These are phyloP conservation scores for Malus hybrid DNA, from an alignment of 331 rosid species.

Conservation along the genomic window DNA sequence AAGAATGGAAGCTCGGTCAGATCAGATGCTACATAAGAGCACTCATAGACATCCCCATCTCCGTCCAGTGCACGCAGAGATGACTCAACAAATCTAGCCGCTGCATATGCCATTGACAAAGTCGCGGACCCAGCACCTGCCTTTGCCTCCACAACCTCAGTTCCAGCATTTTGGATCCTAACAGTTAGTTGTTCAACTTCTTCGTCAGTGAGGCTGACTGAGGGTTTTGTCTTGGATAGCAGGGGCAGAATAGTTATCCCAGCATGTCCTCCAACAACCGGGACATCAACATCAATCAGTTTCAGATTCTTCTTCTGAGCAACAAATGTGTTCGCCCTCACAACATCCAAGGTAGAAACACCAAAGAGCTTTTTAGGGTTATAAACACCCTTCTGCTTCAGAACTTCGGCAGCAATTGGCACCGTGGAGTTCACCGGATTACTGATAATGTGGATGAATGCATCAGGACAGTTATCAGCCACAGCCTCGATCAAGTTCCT, in stretches of 20 bases:
- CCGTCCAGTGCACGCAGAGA: conserved; percentile 96
- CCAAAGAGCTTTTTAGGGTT: conserved; percentile 85
- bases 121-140: conserved; percentile 98
- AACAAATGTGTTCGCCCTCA: conserved; percentile 87
- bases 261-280: conserved; percentile 84
- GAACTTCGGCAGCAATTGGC: conserved; percentile 79
- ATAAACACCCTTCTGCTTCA: conserved; percentile 77
- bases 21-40: conserved; percentile 72
- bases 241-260: conserved; percentile 88
- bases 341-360: conserved; percentile 83
- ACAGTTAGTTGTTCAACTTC: conserved; percentile 62
- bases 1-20: conserved; percentile 88
- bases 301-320: conserved; percentile 76
- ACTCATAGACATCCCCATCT: conserved; percentile 90
- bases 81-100: conserved; percentile 93
- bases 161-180: conserved; percentile 84
- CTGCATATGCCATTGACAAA: conserved; percentile 97
- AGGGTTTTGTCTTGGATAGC: conserved; percentile 70
- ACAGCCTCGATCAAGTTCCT: conserved; percentile 66
- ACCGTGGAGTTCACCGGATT: conserved; percentile 89
- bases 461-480: conserved; percentile 79
- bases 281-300: conserved; percentile 86
- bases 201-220: conserved; percentile 57
- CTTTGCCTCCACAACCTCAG: conserved; percentile 90
- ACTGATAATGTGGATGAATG: conserved; percentile 72